Percentiles rank a stretch among this genome's conserved stretches.
Conservation (phyloP, 805 yeast species). For the Clavispora phyllophila region DNA sequence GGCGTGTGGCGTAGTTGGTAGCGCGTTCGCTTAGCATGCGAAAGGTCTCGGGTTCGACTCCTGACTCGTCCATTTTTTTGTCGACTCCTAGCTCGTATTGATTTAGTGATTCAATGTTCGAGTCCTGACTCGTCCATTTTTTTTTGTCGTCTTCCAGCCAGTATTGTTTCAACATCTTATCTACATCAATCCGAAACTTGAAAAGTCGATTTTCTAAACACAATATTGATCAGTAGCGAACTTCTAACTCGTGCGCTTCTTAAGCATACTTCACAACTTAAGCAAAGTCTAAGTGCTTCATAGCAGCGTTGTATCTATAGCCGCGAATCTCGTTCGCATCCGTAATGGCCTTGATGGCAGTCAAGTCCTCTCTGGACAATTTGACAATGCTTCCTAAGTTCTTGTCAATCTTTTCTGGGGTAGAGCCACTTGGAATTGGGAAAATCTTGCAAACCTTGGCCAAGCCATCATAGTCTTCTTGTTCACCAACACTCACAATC, state of each 20-base stretch:
- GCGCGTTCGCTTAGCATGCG: constrained; percentile 81
- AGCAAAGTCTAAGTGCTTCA: constrained; percentile 10
- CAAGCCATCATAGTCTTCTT: constrained; percentile 41
- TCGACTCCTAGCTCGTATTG: no score
- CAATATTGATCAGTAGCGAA: not conserved
- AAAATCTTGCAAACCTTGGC: constrained; percentile 48
- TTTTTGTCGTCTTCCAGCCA: no score
- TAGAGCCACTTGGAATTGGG: constrained; percentile 80
- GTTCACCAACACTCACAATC: constrained; percentile 62
- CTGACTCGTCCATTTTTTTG: constrained; percentile 56
- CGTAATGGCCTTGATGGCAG: constrained; percentile 45
- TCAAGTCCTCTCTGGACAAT: constrained; percentile 54
- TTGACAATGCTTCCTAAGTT: constrained; percentile 45
- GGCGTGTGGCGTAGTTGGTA: constrained; percentile 84
- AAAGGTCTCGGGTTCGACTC: constrained; percentile 77
- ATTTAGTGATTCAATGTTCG: no score
- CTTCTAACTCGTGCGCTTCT: no score
- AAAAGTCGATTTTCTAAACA: not conserved
- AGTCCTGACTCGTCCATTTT: constrained; percentile 54
- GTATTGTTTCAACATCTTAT: no score
- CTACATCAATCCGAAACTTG: no score
- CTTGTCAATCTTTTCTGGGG: constrained; percentile 52
- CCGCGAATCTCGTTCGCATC: constrained; percentile 48
- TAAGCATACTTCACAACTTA: not conserved
- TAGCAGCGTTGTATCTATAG: constrained; percentile 42